Evolutionary conservation across 2,329 filamentous ascomycete genomes (phyloP).

Genomic region (Phialocephala subalpina): DNA sequence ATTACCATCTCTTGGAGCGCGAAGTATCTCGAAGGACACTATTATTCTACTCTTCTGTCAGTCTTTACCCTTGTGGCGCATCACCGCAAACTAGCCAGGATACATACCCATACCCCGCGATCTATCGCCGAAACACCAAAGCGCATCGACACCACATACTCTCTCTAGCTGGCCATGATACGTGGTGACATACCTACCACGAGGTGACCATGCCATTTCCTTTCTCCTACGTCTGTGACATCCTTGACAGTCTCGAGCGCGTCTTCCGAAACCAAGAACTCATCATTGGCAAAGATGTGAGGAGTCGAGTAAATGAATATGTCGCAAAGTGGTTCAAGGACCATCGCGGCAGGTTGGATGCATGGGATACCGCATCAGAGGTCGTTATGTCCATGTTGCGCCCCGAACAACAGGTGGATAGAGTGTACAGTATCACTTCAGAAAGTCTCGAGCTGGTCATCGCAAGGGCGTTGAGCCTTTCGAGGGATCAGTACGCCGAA

Average conservation of each 20-base stretch:
- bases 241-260: constrained; percentile 73
- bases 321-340: constrained; percentile 73
- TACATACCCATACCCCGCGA: background rate
- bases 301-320: constrained; percentile 63
- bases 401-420: constrained; percentile 78
- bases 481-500: constrained; percentile 65
- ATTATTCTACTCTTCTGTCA: background rate
- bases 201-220: constrained; percentile 63
- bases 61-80: background rate
- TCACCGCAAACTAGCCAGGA: background rate
- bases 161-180: constrained; percentile 13
- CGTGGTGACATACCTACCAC: background rate
- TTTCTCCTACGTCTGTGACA: constrained; percentile 76
- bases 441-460: constrained; percentile 71
- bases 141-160: background rate
- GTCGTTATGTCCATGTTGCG: constrained; percentile 80
- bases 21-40: background rate
- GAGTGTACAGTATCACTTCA: constrained; percentile 77
- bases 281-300: constrained; percentile 44
- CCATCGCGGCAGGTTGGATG: constrained; percentile 66
- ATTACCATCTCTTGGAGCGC: background rate
- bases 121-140: background rate
- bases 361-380: constrained; percentile 61
- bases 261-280: constrained; percentile 47
- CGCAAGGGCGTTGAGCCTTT: constrained; percentile 70